These are phyloP conservation scores for Allantophomopsis cytisporea DNA, from an alignment of 2,329 filamentous ascomycete species.

Conservation along the genomic window DNA sequence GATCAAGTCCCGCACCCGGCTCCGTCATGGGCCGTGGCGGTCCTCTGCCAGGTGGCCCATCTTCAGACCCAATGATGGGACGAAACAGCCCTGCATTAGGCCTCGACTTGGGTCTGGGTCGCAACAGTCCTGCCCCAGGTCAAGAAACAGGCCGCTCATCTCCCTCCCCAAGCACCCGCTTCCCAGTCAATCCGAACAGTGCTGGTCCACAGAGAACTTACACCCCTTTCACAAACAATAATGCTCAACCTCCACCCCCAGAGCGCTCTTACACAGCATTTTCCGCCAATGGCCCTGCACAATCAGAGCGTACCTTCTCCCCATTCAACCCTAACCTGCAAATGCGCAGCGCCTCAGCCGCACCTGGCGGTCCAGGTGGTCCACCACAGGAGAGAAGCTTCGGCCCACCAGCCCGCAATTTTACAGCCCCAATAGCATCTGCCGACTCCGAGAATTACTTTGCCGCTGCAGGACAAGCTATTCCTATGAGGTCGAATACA, in stretches of 20 bases:
- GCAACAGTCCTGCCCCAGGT: background rate
- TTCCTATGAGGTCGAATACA: background rate
- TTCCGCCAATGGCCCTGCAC: background rate
- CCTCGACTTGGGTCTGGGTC: background rate
- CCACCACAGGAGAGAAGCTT: no score
- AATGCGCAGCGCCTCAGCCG: background rate
- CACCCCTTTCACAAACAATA: background rate
- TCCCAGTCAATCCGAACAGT: background rate
- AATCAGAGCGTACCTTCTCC: background rate
- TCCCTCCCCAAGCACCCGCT: background rate
- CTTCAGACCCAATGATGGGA: background rate
- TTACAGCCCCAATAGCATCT: no score
- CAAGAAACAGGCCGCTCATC: background rate
- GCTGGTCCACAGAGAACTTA: background rate
- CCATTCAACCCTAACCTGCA: background rate
- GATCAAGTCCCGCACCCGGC: slow-evolving; percentile 1
- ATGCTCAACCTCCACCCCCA: background rate
- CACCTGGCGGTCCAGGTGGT: no score
- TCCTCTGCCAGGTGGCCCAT: background rate
- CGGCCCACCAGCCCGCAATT: no score
- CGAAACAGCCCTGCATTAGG: background rate
- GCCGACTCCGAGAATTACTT: background rate
- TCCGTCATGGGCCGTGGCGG: background rate
- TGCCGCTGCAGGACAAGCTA: background rate
- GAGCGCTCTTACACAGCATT: background rate